These are phyloP conservation scores for Spinellus fusiger DNA, from an alignment of 192 early-diverging fungal genomes.

Conservation along the genomic window DNA sequence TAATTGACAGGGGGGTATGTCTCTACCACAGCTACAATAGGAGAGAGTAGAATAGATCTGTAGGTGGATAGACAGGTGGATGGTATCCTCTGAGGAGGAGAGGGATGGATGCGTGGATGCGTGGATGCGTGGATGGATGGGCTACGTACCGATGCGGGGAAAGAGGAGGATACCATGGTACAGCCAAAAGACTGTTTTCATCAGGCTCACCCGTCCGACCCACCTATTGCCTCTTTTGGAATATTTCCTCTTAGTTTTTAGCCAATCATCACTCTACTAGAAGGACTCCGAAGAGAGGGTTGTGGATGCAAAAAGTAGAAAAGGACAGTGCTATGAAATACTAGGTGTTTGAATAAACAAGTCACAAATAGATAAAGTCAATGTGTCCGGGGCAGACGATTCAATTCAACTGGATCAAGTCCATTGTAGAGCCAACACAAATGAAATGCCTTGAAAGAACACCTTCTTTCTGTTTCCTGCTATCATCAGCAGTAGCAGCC, in stretches of 20 bases:
- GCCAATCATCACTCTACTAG: not conserved
- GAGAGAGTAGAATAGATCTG: not conserved
- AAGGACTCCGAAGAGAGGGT: too few species aligned
- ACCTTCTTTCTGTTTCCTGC: too few species aligned
- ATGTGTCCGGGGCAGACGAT: too few species aligned
- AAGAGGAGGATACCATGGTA: slow-evolving; percentile 4
- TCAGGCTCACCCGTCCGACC: not conserved
- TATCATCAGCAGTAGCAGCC: too few species aligned
- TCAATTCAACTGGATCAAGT: too few species aligned
- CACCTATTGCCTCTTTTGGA: not conserved
- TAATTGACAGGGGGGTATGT: too few species aligned
- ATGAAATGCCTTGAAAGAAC: too few species aligned
- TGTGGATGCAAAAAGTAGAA: too few species aligned
- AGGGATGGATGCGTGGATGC: slow-evolving; percentile 1
- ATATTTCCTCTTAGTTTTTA: not conserved
- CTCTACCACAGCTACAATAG: not conserved
- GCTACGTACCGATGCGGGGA: slow-evolving; percentile 19
- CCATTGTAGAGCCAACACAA: too few species aligned
- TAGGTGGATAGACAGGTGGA: not conserved
- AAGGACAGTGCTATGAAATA: too few species aligned
- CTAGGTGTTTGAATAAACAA: too few species aligned
- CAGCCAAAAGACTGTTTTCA: not conserved
- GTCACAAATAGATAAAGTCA: too few species aligned
- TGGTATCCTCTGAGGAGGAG: not conserved
- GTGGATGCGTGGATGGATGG: not conserved